Percentiles rank a stretch among this genome's conserved stretches.
These are phyloP conservation scores for Penicillium sp. DNA, from an alignment of 2,329 filamentous ascomycete genomes.

Conservation along the genomic window DNA sequence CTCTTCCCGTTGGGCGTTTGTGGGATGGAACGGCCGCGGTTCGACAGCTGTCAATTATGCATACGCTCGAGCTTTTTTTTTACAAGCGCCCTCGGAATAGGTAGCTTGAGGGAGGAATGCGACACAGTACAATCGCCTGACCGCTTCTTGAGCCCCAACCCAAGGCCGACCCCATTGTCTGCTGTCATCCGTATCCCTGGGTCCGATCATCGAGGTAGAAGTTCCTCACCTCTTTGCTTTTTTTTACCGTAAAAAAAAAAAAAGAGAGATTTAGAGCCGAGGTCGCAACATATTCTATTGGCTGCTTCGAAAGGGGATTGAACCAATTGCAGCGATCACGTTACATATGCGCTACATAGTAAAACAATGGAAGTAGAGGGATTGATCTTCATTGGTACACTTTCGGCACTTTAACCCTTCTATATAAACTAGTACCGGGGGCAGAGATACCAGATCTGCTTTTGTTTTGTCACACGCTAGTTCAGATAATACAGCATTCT, in stretches of 20 bases:
- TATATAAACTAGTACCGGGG: neutral
- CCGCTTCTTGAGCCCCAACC: conserved; percentile 4
- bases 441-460: neutral
- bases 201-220: neutral
- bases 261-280: neutral
- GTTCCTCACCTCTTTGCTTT: neutral
- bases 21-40: conserved; percentile 9
- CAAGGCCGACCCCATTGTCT: conserved; percentile 1
- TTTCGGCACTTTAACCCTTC: neutral
- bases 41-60: conserved; percentile 10
- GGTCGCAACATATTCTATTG: neutral
- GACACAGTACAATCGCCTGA: conserved; percentile 1
- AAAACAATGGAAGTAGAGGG: conserved; percentile 11
- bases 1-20: conserved; percentile 4
- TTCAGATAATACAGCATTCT: neutral
- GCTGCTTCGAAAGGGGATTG: neutral
- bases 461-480: neutral
- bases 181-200: conserved; percentile 1
- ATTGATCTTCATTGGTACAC: conserved; percentile 13
- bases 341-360: conserved; percentile 1
- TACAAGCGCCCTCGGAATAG: neutral
- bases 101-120: neutral
- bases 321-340: conserved; percentile 7
- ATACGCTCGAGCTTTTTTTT: neutral
- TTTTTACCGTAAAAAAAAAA: neutral